A percentile compares a stretch with the other conserved stretches of the same genome.
These are phyloP conservation scores for Coemansia sp. DNA, from an alignment of 192 early-diverging fungal species.

Conservation along the genomic window DNA sequence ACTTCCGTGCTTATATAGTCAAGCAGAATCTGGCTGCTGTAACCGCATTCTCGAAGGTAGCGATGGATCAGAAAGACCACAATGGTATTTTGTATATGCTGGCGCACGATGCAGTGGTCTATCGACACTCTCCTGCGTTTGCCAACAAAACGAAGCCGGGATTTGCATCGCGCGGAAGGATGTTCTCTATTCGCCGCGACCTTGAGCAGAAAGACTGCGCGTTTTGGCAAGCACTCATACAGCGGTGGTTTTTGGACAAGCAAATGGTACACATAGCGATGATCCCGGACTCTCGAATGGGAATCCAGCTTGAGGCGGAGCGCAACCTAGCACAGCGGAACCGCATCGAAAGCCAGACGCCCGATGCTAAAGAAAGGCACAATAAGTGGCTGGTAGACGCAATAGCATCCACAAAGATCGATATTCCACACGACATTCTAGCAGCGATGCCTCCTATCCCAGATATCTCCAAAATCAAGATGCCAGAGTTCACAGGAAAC, in stretches of 20 bases:
- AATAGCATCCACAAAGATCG: conserved; percentile 34
- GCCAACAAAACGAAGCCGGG: conserved; percentile 29
- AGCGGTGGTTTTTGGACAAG: conserved; percentile 44
- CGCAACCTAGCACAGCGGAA: conserved; percentile 47
- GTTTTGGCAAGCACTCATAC: conserved; percentile 43
- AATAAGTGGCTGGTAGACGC: conserved; percentile 50
- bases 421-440: conserved; percentile 62
- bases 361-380: conserved; percentile 21
- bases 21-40: conserved; percentile 58
- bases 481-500: conserved; percentile 24
- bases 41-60: conserved; percentile 63
- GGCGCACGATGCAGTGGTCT: conserved; percentile 58
- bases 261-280: conserved; percentile 43
- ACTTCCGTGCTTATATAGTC: conserved; percentile 42
- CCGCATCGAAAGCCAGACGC: conserved; percentile 33
- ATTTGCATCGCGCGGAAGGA: conserved; percentile 59
- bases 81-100: conserved; percentile 40
- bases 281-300: conserved; percentile 44
- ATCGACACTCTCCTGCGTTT: conserved; percentile 37
- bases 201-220: conserved; percentile 27
- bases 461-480: conserved; percentile 50
- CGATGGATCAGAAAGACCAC: conserved; percentile 36
- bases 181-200: conserved; percentile 56
- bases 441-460: conserved; percentile 70
- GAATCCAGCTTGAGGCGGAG: conserved; percentile 52